These are phyloP conservation scores for Metschnikowia santaceciliae DNA, from an alignment of 805 yeast species.

Conservation along the genomic window DNA sequence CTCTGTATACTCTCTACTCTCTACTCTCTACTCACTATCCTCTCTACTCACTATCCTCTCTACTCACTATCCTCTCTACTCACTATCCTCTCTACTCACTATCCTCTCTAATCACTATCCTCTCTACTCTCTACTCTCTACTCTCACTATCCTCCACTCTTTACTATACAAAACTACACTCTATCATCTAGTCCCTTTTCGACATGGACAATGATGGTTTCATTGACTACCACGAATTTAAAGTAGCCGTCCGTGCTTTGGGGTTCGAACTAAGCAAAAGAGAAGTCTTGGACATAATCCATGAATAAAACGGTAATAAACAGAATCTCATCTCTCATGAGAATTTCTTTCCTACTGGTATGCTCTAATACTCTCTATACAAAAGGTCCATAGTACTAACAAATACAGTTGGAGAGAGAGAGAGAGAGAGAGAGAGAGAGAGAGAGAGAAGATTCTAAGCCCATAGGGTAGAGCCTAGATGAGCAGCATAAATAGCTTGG, in stretches of 20 bases:
- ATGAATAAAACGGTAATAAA: constrained; percentile 77
- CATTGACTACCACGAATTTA: constrained; percentile 88
- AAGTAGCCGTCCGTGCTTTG: constrained; percentile 89
- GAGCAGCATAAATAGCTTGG: no score
- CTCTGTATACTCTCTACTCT: no score
- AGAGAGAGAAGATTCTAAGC: constrained; percentile 52
- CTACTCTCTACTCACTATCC: no score
- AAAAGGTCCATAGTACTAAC: constrained; percentile 23
- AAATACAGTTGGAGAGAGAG: constrained; percentile 54
- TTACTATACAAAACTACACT: no score
- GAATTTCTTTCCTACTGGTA: constrained; percentile 72
- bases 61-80: no score
- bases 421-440: constrained; percentile 41
- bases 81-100: no score
- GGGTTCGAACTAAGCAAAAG: constrained; percentile 82
- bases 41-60: no score
- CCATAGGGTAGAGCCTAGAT: constrained; percentile 8
- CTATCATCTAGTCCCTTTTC: constrained; percentile 47
- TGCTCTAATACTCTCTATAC: constrained; percentile 20
- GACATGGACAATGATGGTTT: constrained; percentile 90
- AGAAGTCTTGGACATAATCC: constrained; percentile 71
- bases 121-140: no score
- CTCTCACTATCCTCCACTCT: no score
- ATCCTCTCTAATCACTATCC: no score
- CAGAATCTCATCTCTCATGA: constrained; percentile 71